These are phyloP conservation scores for Vaccinium darrowii DNA, from an alignment of 148 eudicot species.

Conservation along the genomic window DNA sequence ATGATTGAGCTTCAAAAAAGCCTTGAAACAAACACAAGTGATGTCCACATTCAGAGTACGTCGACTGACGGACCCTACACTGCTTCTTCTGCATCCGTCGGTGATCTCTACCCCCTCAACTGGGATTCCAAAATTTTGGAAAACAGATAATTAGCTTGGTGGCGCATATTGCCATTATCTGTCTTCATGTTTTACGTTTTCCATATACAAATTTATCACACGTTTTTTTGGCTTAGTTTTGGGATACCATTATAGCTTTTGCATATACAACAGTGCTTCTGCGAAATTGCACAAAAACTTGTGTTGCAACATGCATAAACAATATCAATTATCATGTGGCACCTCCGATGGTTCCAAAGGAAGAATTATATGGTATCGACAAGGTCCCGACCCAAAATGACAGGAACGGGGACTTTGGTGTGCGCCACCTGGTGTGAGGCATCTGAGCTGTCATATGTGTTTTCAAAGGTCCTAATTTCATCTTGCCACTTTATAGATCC, in stretches of 20 bases:
- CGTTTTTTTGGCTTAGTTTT: too few species aligned
- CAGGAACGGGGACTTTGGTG: too few species aligned
- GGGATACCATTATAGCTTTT: too few species aligned
- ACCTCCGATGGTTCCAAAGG: neutral
- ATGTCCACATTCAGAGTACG: constrained; percentile 13
- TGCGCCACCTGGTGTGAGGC: too few species aligned
- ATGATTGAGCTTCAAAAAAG: neutral
- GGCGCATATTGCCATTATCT: neutral
- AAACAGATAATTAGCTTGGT: neutral
- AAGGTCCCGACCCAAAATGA: too few species aligned
- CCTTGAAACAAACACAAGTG: neutral
- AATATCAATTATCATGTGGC: neutral
- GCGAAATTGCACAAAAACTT: neutral
- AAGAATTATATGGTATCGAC: too few species aligned
- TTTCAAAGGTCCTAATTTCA: too few species aligned
- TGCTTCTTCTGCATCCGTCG: constrained; percentile 14
- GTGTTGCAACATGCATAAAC: neutral
- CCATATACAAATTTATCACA: too few species aligned
- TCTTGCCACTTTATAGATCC: too few species aligned
- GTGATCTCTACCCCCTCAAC: constrained; percentile 22
- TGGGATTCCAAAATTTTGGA: constrained; percentile 1
- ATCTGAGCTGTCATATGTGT: too few species aligned
- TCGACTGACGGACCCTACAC: neutral
- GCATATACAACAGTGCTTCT: neutral
- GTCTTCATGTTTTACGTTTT: neutral